A percentile compares a stretch with the other conserved stretches of the same genome.
These are phyloP conservation scores for Asparagopsis taxiformis DNA, from an alignment of 31 red algal species.

Conservation along the genomic window DNA sequence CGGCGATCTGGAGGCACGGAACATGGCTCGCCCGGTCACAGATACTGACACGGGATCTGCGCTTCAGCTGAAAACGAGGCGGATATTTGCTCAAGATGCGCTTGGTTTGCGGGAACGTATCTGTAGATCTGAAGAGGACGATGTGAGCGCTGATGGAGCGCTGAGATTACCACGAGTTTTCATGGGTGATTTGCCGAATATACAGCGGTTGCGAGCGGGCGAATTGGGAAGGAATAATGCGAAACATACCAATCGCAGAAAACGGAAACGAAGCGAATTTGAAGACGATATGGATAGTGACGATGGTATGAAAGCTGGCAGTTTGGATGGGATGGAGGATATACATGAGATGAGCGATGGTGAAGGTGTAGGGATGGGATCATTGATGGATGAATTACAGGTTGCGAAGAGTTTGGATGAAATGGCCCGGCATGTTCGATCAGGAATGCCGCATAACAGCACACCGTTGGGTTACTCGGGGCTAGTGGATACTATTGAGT, in stretches of 20 bases:
- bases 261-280: background rate
- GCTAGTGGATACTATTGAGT: slow-evolving; percentile 14
- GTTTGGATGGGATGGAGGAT: background rate
- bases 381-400: slow-evolving; percentile 15
- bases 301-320: background rate
- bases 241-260: background rate
- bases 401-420: slow-evolving; percentile 15
- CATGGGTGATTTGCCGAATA: slow-evolving; percentile 17
- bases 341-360: background rate
- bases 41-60: background rate
- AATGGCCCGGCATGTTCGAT: slow-evolving; percentile 16
- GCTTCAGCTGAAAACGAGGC: background rate
- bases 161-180: slow-evolving; percentile 1
- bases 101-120: slow-evolving; percentile 19
- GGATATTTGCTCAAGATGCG: slow-evolving; percentile 20
- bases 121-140: slow-evolving; percentile 9
- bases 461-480: slow-evolving; percentile 31
- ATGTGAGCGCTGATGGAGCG: background rate
- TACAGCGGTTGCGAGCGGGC: background rate
- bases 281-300: background rate
- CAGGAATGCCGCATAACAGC: slow-evolving; percentile 21
- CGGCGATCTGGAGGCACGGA: background rate
- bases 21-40: background rate
- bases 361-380: background rate
- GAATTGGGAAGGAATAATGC: no score